phyloP scores from a whole-genome alignment of 2,329 filamentous ascomycete genomes.

The Juglanconis sp. region DNA sequence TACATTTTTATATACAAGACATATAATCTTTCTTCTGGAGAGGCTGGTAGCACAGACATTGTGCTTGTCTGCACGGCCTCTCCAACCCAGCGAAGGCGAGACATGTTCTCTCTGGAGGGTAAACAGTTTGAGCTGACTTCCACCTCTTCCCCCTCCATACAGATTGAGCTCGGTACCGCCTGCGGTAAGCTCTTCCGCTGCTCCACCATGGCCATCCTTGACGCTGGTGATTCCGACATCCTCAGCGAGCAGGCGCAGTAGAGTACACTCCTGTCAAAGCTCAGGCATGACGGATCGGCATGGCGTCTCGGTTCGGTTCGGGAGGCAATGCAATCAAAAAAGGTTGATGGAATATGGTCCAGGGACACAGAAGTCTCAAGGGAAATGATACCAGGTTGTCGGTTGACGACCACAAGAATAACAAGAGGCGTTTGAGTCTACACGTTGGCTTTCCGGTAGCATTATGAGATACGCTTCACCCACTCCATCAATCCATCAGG shows the following conservation, averaged over 20 bases:
- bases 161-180: constrained; percentile 98
- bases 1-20: background rate
- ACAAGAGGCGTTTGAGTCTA: background rate
- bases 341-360: constrained; percentile 7
- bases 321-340: constrained; percentile 7
- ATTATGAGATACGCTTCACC: constrained; percentile 16
- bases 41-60: background rate
- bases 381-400: constrained; percentile 19
- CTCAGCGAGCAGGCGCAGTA: constrained; percentile 72
- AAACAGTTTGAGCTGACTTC: constrained; percentile 55
- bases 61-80: constrained; percentile 20
- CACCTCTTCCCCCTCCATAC: constrained; percentile 31
- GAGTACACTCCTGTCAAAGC: constrained; percentile 20
- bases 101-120: constrained; percentile 83
- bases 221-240: constrained; percentile 98
- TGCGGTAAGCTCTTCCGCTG: constrained; percentile 99
- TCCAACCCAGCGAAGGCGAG: constrained; percentile 80
- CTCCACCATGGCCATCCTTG: constrained; percentile 94
- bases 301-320: constrained; percentile 16
- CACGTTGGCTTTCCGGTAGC: constrained; percentile 10
- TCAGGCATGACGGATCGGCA: background rate
- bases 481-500: constrained; percentile 17
- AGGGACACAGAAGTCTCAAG: constrained; percentile 13
- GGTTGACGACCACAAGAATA: constrained; percentile 6
- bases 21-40: constrained; percentile 16